Conservation (phyloP, 371 early-diverging fungal species). For the Syncephalastrum contaminatum region DNA sequence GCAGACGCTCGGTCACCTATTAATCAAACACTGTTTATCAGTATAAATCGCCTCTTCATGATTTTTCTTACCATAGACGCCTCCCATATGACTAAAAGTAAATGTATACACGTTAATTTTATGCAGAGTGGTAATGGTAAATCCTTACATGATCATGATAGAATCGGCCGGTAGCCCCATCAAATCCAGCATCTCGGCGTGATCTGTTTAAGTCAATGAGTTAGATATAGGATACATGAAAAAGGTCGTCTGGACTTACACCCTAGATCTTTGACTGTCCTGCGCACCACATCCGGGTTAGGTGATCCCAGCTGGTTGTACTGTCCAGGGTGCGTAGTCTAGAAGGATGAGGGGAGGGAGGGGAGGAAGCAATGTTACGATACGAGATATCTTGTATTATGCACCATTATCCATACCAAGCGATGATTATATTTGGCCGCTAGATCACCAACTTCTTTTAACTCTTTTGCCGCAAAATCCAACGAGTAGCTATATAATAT, state of each 20-base stretch:
- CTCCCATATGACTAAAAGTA: conserved; percentile 45
- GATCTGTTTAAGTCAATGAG: conserved; percentile 19
- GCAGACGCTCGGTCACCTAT: conserved; percentile 36
- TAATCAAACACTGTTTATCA: neutral
- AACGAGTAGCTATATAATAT: conserved; percentile 28
- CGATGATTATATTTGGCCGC: conserved; percentile 43
- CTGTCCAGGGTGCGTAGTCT: conserved; percentile 54
- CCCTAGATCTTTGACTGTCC: conserved; percentile 37
- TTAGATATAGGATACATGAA: too few relatives aligned
- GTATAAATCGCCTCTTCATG: neutral
- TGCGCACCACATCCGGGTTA: conserved; percentile 31
- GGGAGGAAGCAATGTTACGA: neutral
- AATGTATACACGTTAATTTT: neutral
- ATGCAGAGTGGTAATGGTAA: neutral
- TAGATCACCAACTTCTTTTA: conserved; percentile 30
- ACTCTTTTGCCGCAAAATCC: conserved; percentile 34
- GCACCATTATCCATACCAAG: conserved; percentile 21
- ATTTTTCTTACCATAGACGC: conserved; percentile 36
- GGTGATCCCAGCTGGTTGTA: conserved; percentile 49
- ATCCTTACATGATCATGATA: conserved; percentile 46
- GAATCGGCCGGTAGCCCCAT: conserved; percentile 46
- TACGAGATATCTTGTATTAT: too few relatives aligned
- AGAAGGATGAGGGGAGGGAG: too few relatives aligned
- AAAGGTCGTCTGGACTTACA: conserved; percentile 12
- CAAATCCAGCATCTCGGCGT: conserved; percentile 45